A percentile compares a stretch with the other conserved stretches of the same genome.
phyloP scores from a whole-genome alignment of 768 basidiomycete genomes.

The Tulasnella sp. region DNA sequence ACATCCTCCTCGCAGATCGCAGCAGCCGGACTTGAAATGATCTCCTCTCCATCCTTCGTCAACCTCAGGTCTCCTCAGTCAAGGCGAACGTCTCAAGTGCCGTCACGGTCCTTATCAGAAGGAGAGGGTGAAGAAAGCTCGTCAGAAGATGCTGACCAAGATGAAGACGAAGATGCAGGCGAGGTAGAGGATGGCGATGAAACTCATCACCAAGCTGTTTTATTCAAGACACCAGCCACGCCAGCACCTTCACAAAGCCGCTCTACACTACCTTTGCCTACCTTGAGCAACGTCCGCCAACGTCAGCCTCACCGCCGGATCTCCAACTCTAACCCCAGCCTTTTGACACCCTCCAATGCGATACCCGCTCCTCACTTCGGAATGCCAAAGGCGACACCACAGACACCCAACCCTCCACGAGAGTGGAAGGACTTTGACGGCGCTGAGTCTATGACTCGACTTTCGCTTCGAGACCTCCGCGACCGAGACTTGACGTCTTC shows the following conservation, averaged over 20 bases:
- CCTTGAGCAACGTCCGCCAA: neutral
- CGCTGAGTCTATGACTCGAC: conserved; percentile 11
- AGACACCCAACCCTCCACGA: conserved; percentile 2
- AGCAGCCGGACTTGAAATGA: too few relatives aligned
- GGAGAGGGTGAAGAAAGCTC: too few relatives aligned
- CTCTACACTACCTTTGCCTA: neutral
- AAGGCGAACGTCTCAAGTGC: too few relatives aligned
- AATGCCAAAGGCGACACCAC: neutral
- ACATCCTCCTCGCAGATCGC: too few relatives aligned
- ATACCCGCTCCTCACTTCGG: conserved; percentile 7
- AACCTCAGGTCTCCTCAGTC: too few relatives aligned
- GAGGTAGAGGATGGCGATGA: too few relatives aligned
- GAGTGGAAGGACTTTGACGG: conserved; percentile 4
- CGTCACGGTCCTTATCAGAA: too few relatives aligned
- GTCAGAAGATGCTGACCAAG: neutral
- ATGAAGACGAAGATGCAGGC: conserved; percentile 1
- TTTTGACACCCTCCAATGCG: neutral
- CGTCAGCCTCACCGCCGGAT: neutral
- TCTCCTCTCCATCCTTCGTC: too few relatives aligned
- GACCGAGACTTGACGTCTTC: neutral
- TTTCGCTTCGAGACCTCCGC: conserved; percentile 1
- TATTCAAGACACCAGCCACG: neutral
- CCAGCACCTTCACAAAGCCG: neutral
- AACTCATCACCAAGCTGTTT: neutral
- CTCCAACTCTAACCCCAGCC: neutral